Conservation (phyloP, 208 protist species). For the Herpetomonas muscarum region DNA sequence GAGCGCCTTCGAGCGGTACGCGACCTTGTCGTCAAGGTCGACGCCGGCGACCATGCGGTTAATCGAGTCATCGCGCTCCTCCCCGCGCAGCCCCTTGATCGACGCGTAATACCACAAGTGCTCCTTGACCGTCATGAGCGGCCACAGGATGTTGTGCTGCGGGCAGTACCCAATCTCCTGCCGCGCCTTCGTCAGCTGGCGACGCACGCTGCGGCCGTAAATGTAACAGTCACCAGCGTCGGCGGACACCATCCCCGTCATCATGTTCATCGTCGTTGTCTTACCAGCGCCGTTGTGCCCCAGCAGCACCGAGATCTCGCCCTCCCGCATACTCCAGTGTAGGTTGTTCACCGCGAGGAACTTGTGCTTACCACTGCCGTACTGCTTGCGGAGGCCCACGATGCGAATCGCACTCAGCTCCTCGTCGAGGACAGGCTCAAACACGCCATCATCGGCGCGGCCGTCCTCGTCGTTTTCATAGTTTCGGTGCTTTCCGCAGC, state of each 20-base stretch:
- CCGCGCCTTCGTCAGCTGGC: slow-evolving; percentile 39
- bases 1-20: slow-evolving; percentile 27
- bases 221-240: slow-evolving; percentile 51
- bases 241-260: slow-evolving; percentile 49
- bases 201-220: slow-evolving; percentile 56
- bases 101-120: slow-evolving; percentile 88
- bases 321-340: slow-evolving; percentile 31
- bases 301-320: slow-evolving; percentile 56
- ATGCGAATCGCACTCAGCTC: slow-evolving; percentile 24
- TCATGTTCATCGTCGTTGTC: slow-evolving; percentile 57
- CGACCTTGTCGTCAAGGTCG: slow-evolving; percentile 55
- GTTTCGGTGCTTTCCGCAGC: slow-evolving; percentile 5
- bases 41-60: slow-evolving; percentile 39
- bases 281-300: slow-evolving; percentile 67
- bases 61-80: slow-evolving; percentile 23
- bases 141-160: slow-evolving; percentile 54
- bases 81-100: slow-evolving; percentile 81
- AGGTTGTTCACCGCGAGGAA: slow-evolving; percentile 75
- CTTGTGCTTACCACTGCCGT: slow-evolving; percentile 31
- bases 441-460: slow-evolving; percentile 20
- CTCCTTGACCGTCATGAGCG: slow-evolving; percentile 80
- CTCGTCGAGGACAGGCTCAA: slow-evolving; percentile 18
- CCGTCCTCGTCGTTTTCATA: slow-evolving; percentile 26
- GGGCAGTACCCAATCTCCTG: slow-evolving; percentile 67
- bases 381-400: slow-evolving; percentile 32